Base-by-base conservation (phyloP, 805 yeast genomes). In the Candida rishiriensis region DNA sequence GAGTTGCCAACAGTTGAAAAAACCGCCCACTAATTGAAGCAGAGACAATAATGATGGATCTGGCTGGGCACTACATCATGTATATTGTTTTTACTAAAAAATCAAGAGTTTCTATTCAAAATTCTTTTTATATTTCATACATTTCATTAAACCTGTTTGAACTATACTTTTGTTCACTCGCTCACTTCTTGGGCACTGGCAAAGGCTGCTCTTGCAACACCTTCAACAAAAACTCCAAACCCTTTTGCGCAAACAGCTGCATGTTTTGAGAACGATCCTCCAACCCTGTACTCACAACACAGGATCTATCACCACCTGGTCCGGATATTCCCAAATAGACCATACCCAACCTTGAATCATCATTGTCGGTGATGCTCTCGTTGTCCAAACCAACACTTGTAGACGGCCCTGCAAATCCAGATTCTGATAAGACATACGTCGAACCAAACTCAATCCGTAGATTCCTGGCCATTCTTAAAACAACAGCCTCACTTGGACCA, bases 321-420 rank as follows among this genome's bases (percentile, higher is more conserved):
- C 89, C 86, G 28, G 81, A 72, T 32, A 86, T 68, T 1, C 89
- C 95, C 38, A 87, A 60, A 56, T 72, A 88, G 0, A 83, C 91
- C 1, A 80, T 75, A 3, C 96, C 96, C 1, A 79, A 72, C 33
- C 68, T 69, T 11, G 46, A 63, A 47, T 54, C 63, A 40, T 56
- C 65, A 10, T 38, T 47, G 5, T 34, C 36, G 13, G 45, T 41
- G 4, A 56, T 40, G 17, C 64, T 60, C 21, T 50, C 57, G 41
- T 71, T 64, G 55, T 61, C 80, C 9, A 44, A 28, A 1, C 53
- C 60, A 7, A 54, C 56, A 59, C 63, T 72, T 36, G 62, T 65
- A 9, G 70, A 68, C 2, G 95, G 93, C 1, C 95, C 95, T 0
- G 96, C 95, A 70, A 85, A 83, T 1, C 96, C 96, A 1, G 93